Base-by-base conservation (phyloP, 2,329 filamentous ascomycete genomes). In the Blastomyces parvus region DNA sequence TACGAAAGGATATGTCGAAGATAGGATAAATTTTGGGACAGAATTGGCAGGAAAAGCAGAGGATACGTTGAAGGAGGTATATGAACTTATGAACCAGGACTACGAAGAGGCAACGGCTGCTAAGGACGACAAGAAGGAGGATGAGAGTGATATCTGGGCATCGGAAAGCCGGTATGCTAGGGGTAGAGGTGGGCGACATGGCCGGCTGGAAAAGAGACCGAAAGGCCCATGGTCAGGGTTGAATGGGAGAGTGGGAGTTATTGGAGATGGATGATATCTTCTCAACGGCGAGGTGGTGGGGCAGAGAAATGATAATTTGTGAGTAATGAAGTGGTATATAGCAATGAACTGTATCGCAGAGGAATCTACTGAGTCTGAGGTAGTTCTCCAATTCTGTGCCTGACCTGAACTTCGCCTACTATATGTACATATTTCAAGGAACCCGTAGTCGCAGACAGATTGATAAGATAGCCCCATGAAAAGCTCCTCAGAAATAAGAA, bases 211-310 rank as follows among this genome's bases (percentile, higher is more conserved):
- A 55, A 70, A 70, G 62, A 69, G 69, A 38, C 60, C 66, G 22
- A 72, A 70, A 50, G 74, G 75, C 13, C 74, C 76, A 13, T 78
- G 75, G 75, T 67, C 72, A 38, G 66, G 67, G n/a, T 66, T 78
- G 58, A 70, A 75, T 68, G 76, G 76, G 25, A 68, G 66, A 40
- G 66, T 77, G 52, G 74, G 72, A 13, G 36, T 67, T 22, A 46
- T 63, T 61, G 62, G 63, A 46, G 63, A 64, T 42, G 53, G 44
- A 57, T 55, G 50, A 53, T 14, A 27, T 22, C 52, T 22, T 25
- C 19, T 27, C 17, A 19, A 25, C 17, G 46, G 7, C 17, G 13
- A 14, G 25, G 9, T 46, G 22, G 27, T n/a, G 22, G 27, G 40
- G 22, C n/a, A 50, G 9, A 42, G 25, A 40, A 22, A 27, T 62